Conservation (phyloP, 2,329 filamentous ascomycete genomes). For the Verticillium tricorpus region DNA sequence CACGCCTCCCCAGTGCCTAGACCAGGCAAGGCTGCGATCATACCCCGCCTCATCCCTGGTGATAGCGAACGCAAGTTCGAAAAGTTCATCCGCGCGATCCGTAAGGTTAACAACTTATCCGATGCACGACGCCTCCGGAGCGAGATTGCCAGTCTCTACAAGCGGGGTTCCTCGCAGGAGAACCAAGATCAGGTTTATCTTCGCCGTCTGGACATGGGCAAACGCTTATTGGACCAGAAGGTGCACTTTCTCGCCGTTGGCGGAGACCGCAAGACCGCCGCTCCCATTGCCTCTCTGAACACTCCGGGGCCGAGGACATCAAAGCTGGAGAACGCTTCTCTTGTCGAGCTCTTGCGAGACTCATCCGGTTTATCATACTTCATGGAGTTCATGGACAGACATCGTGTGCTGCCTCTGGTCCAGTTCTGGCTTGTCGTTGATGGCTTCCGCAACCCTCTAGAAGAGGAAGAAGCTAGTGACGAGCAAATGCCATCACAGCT, state of each 20-base stretch:
- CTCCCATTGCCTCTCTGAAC: constrained; percentile 18
- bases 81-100: constrained; percentile 83
- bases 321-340: constrained; percentile 66
- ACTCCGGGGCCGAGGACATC: constrained; percentile 40
- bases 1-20: constrained; percentile 81
- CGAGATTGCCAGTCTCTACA: constrained; percentile 87
- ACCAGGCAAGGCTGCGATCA: constrained; percentile 57
- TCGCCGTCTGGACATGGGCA: constrained; percentile 85
- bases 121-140: constrained; percentile 90
- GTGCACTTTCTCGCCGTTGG: constrained; percentile 75
- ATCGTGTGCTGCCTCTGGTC: constrained; percentile 79
- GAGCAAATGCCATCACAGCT: constrained; percentile 56
- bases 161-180: constrained; percentile 74
- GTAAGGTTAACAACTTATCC: constrained; percentile 84
- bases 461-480: constrained; percentile 73
- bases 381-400: constrained; percentile 99
- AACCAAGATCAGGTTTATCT: constrained; percentile 82
- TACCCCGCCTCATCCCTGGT: constrained; percentile 73
- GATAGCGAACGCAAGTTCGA: constrained; percentile 94
- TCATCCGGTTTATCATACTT: constrained; percentile 92
- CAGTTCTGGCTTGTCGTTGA: constrained; percentile 99
- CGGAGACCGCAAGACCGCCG: constrained; percentile 42
- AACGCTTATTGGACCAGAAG: constrained; percentile 82
- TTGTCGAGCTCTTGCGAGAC: constrained; percentile 84
- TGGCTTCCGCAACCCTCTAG: constrained; percentile 88